Evolutionary conservation across 2,329 filamentous ascomycete species (phyloP), one percentile per base, ranked within the genome.

Genomic region (Aspergillus pseudoglaucus): DNA sequence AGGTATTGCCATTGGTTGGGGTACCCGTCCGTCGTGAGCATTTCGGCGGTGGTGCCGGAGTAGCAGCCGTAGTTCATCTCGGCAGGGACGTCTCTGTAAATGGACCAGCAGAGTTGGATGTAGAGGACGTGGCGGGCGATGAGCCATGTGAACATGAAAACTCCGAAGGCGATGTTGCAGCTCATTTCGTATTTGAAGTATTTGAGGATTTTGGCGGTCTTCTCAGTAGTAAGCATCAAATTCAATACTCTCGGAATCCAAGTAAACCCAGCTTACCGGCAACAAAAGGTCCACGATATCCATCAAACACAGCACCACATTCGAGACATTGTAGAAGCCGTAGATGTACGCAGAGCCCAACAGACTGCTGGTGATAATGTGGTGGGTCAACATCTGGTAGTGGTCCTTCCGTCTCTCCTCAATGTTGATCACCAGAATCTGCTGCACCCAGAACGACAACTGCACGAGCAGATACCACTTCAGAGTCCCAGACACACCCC

Each of bases 401-500:
- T 96, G 86, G 61, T 98, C 93, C 73, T 97, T 97, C 61, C 93
- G 82, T 56, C 87, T 83, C 71, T 94, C 88, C 70, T 98, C 93
- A 51, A 97, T 90, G 70, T 96, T 86, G 66, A 97, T 88, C 49
- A 96, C 88, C 27, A 96, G 75, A 55, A 97, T 87, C 71, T 95
- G 90, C 72, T 97, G 91, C 42, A 96, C 70, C 86, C 89, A 96
- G 69, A 96, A 97, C 20, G 86, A 84, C 70, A 90, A 87, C 67
- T 97, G 90, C 12, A 85, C 84, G 27, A 98, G 77, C 61, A 95
- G 88, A 70, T 98, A 98, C 68, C 81, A 83, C 74, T 97, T 97
- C 72, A 87, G 82, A 10, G 88, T 68, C 7, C 84, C 83, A 14
- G 76, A 75, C 50, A 94, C 76, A 61, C 93, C 84, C 44, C 90